phyloP scores from a whole-genome alignment of 805 yeast genomes.

The Spathaspora girioi region DNA sequence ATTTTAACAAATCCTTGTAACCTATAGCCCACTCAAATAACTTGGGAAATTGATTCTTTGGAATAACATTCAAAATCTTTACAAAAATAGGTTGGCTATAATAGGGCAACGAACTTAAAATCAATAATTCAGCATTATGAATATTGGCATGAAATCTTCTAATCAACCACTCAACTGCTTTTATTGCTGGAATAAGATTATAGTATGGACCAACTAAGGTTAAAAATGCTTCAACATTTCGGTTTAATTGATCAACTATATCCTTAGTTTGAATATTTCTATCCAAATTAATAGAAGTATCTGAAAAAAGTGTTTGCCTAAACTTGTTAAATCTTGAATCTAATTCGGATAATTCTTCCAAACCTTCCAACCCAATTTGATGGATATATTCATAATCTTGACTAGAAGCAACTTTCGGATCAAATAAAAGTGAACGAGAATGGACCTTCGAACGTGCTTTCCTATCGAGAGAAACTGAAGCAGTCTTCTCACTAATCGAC shows the following conservation, averaged over 20 bases:
- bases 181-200: constrained; percentile 68
- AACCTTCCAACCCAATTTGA: constrained; percentile 68
- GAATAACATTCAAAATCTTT: constrained; percentile 70
- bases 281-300: constrained; percentile 74
- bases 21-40: constrained; percentile 69
- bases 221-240: constrained; percentile 71
- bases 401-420: constrained; percentile 83
- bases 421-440: constrained; percentile 82
- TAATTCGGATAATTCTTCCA: constrained; percentile 63
- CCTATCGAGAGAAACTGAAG: constrained; percentile 79
- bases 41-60: constrained; percentile 60
- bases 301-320: constrained; percentile 72
- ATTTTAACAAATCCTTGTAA: constrained; percentile 58
- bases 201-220: constrained; percentile 73
- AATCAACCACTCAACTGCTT: constrained; percentile 91
- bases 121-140: constrained; percentile 68
- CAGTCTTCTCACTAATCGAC: constrained; percentile 58
- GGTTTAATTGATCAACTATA: constrained; percentile 67
- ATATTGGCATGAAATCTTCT: constrained; percentile 86
- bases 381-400: constrained; percentile 87
- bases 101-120: constrained; percentile 78
- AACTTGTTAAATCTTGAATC: constrained; percentile 77
- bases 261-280: constrained; percentile 79
- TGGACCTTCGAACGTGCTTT: constrained; percentile 84
- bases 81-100: constrained; percentile 70